Evolutionary conservation across 495 filamentous ascomycete species (phyloP).

Genomic region (Gamarada debralockiae): DNA sequence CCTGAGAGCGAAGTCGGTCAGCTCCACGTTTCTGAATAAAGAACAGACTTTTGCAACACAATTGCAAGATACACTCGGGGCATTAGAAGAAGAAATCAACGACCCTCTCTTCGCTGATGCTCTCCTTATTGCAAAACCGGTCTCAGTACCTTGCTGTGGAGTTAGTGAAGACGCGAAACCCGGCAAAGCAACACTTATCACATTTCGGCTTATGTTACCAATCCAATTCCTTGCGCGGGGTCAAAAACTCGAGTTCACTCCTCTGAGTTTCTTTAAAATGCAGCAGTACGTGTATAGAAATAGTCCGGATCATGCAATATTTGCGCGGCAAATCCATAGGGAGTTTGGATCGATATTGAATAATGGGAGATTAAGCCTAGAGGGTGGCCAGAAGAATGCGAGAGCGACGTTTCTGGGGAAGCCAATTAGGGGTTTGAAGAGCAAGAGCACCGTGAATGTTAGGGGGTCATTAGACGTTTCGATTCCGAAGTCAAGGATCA

Average conservation of each 20-base stretch:
- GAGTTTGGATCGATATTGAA: conserved; percentile 36
- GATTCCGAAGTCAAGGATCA: not conserved
- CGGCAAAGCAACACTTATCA: conserved; percentile 34
- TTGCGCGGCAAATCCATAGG: conserved; percentile 40
- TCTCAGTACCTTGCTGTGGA: conserved; percentile 36
- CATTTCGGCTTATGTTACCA: conserved; percentile 40
- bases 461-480: not conserved
- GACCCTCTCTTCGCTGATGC: conserved; percentile 41
- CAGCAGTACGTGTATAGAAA: conserved; percentile 42
- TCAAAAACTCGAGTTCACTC: conserved; percentile 38
- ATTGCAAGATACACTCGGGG: conserved; percentile 31
- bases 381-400: not conserved
- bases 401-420: not conserved
- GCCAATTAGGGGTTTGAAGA: not conserved
- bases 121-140: conserved; percentile 33
- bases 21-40: not conserved
- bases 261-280: conserved; percentile 47
- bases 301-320: conserved; percentile 37
- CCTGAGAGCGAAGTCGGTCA: not conserved
- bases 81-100: conserved; percentile 36
- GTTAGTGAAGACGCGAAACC: conserved; percentile 16
- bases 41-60: conserved; percentile 34
- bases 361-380: not conserved
- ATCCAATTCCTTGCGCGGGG: conserved; percentile 32
- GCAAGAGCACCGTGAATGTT: not conserved